phyloP scores from a whole-genome alignment of 2,329 filamentous ascomycete species.

The Harringtonia aguacate region DNA sequence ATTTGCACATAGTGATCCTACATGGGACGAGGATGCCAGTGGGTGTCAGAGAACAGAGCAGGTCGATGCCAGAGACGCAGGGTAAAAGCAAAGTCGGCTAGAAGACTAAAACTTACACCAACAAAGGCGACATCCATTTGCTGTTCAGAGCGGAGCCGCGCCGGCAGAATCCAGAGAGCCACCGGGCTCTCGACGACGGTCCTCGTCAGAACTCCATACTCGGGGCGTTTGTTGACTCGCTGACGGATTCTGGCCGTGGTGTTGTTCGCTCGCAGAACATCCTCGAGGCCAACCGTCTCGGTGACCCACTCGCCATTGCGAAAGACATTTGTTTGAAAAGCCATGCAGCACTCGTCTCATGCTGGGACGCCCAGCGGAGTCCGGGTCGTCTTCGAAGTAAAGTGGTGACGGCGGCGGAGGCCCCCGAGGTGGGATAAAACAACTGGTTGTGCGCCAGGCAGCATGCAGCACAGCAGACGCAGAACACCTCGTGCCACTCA shows the following conservation, averaged over 20 bases:
- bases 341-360: slow-evolving; percentile 21
- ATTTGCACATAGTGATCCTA: slow-evolving; percentile 73
- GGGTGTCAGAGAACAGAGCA: background rate
- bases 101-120: slow-evolving; percentile 44
- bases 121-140: slow-evolving; percentile 81
- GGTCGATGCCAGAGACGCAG: background rate
- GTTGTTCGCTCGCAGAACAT: slow-evolving; percentile 27
- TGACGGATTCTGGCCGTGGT: slow-evolving; percentile 18
- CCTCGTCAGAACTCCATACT: slow-evolving; percentile 63
- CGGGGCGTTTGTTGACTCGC: slow-evolving; percentile 30
- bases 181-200: slow-evolving; percentile 70
- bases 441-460: background rate
- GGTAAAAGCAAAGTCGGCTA: slow-evolving; percentile 1
- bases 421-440: no score
- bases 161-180: slow-evolving; percentile 67
- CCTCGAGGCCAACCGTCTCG: slow-evolving; percentile 35
- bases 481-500: no score
- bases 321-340: slow-evolving; percentile 44
- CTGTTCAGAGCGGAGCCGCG: slow-evolving; percentile 57
- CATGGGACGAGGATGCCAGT: background rate
- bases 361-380: background rate
- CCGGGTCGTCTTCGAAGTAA: background rate
- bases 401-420: background rate
- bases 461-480: background rate
- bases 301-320: slow-evolving; percentile 46